phyloP scores from a whole-genome alignment of 495 filamentous ascomycete species.

The Talaromyces thailandensis region DNA sequence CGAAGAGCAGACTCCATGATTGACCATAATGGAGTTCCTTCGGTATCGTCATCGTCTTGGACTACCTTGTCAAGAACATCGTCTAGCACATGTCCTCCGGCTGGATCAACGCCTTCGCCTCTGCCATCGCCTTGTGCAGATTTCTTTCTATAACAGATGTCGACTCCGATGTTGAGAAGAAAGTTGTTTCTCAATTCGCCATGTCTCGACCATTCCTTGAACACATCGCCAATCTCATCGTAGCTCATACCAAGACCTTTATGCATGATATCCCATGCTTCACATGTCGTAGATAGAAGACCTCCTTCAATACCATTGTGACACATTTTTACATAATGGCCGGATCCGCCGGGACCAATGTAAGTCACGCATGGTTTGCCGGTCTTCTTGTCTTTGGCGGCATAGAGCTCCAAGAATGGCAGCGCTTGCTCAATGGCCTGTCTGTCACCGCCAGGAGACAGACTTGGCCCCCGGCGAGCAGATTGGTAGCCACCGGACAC shows the following conservation, averaged over 20 bases:
- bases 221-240: conserved; percentile 53
- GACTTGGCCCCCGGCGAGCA: conserved; percentile 52
- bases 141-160: conserved; percentile 46
- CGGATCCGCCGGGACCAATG: conserved; percentile 53
- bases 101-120: conserved; percentile 24
- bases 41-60: conserved; percentile 57
- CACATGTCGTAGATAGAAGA: conserved; percentile 52
- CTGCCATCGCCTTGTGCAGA: conserved; percentile 31
- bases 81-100: conserved; percentile 45
- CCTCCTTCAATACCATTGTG: conserved; percentile 73
- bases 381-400: conserved; percentile 47
- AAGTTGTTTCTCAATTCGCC: conserved; percentile 54
- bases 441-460: conserved; percentile 56
- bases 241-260: conserved; percentile 50
- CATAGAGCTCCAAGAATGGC: conserved; percentile 52
- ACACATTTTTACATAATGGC: conserved; percentile 72
- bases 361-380: conserved; percentile 54
- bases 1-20: conserved; percentile 50
- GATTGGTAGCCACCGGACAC: conserved; percentile 65
- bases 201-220: conserved; percentile 49
- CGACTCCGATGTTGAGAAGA: conserved; percentile 53
- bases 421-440: conserved; percentile 49
- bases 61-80: conserved; percentile 68
- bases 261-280: conserved; percentile 59
- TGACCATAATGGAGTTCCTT: conserved; percentile 62